A percentile compares a stretch with the other conserved stretches of the same genome.
Evolutionary conservation across 805 yeast species (phyloP).

Genomic region (Candida vartiovaarae): DNA sequence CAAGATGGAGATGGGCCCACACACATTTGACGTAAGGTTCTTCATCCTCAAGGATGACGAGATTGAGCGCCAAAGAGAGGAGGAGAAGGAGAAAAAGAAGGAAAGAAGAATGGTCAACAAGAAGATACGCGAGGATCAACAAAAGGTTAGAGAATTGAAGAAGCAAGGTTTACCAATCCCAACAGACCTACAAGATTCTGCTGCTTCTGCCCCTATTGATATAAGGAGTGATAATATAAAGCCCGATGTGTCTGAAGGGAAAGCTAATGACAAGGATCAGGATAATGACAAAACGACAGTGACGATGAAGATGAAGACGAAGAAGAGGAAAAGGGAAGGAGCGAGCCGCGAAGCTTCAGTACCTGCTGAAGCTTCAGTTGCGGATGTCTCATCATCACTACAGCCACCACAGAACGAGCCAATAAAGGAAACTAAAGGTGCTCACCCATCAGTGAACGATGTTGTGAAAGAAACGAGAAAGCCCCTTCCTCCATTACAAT

Average conservation of each 20-base stretch:
- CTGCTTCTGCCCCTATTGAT: too few relatives aligned
- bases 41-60: slow-evolving; percentile 83
- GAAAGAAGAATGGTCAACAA: slow-evolving; percentile 30
- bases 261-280: background rate
- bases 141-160: slow-evolving; percentile 14
- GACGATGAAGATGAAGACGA: background rate
- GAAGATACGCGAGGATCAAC: slow-evolving; percentile 27
- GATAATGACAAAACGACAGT: background rate
- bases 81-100: slow-evolving; percentile 32
- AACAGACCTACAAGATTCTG: background rate
- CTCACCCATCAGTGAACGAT: background rate
- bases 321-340: background rate
- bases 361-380: background rate
- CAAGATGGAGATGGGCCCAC: slow-evolving; percentile 72
- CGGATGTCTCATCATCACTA: background rate
- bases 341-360: background rate
- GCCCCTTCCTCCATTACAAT: slow-evolving; percentile 11
- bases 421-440: background rate
- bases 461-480: background rate
- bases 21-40: slow-evolving; percentile 64
- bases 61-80: slow-evolving; percentile 42
- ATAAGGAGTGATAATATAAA: background rate
- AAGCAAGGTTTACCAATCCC: slow-evolving; percentile 1
- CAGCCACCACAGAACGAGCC: background rate
- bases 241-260: background rate